Evolutionary conservation across 2,329 filamentous ascomycete species (phyloP).

Genomic region (Nothophoma quercina): DNA sequence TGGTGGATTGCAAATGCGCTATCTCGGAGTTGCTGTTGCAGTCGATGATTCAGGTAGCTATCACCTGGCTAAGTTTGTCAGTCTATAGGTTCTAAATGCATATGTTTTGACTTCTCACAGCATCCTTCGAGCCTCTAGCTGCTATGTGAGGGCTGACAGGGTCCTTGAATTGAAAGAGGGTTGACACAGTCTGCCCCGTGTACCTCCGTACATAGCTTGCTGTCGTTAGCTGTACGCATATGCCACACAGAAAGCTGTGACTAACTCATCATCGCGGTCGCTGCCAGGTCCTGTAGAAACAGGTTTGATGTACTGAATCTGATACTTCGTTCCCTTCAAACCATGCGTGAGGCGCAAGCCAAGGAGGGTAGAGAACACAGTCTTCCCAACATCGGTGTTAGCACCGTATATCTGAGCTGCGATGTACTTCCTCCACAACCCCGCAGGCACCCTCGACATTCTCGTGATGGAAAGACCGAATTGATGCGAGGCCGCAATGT

Average conservation of each 20-base stretch:
- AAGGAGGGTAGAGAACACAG: slow-evolving; percentile 76
- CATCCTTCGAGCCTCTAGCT: slow-evolving; percentile 52
- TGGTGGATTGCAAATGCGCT: slow-evolving; percentile 14
- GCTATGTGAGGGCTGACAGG: slow-evolving; percentile 82
- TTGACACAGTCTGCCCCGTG: slow-evolving; percentile 63
- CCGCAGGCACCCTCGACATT: slow-evolving; percentile 61
- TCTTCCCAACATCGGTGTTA: slow-evolving; percentile 87
- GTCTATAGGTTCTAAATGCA: slow-evolving; percentile 7
- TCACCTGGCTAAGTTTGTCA: slow-evolving; percentile 30
- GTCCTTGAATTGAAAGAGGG: slow-evolving; percentile 74
- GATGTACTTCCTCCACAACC: slow-evolving; percentile 73
- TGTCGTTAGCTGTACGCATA: slow-evolving; percentile 1
- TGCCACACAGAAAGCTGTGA: not conserved
- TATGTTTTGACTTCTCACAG: slow-evolving; percentile 26
- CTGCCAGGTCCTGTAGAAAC: slow-evolving; percentile 76
- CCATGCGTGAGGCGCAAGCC: slow-evolving; percentile 61
- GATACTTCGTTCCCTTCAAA: slow-evolving; percentile 31
- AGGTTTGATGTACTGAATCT: slow-evolving; percentile 76
- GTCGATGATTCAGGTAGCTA: slow-evolving; percentile 28
- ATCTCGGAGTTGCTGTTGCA: slow-evolving; percentile 26
- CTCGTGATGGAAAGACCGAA: slow-evolving; percentile 9
- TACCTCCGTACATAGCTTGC: slow-evolving; percentile 69
- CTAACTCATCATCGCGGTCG: slow-evolving; percentile 75
- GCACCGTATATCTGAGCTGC: slow-evolving; percentile 81
- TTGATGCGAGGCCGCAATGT: slow-evolving; percentile 1